These are phyloP conservation scores for Coemansia pectinata DNA, from an alignment of 192 early-diverging fungal species.

Conservation along the genomic window DNA sequence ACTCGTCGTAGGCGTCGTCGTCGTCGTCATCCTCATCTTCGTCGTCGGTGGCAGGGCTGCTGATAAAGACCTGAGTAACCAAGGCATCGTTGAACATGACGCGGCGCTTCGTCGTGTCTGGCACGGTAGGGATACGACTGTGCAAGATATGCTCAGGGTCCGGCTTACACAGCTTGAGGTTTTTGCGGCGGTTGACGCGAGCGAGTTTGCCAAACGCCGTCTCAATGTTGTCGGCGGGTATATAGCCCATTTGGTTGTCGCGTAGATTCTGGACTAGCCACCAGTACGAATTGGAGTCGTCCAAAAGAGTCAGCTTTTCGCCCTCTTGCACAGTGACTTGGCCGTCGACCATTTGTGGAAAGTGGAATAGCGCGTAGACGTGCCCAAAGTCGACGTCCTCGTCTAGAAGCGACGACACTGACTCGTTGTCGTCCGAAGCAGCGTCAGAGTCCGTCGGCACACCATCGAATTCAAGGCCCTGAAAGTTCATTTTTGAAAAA, in stretches of 20 bases:
- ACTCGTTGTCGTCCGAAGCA: slow-evolving; percentile 39
- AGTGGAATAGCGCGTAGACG: slow-evolving; percentile 75
- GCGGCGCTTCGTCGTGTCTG: slow-evolving; percentile 26
- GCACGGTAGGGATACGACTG: slow-evolving; percentile 20
- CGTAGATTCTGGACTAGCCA: slow-evolving; percentile 62
- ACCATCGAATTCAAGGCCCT: slow-evolving; percentile 51
- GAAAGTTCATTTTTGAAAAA: slow-evolving; percentile 37
- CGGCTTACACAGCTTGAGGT: slow-evolving; percentile 57
- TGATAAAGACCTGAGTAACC: slow-evolving; percentile 45
- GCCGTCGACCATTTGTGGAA: slow-evolving; percentile 75
- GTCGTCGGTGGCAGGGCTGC: slow-evolving; percentile 25
- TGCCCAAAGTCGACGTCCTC: slow-evolving; percentile 62
- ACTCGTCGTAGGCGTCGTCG: slow-evolving; percentile 32
- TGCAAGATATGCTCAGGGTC: slow-evolving; percentile 42
- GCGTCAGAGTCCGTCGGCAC: slow-evolving; percentile 42
- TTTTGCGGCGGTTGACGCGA: slow-evolving; percentile 65
- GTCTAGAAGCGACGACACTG: slow-evolving; percentile 38
- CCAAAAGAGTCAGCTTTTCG: slow-evolving; percentile 70
- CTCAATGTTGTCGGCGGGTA: slow-evolving; percentile 72
- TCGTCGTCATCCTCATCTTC: slow-evolving; percentile 45
- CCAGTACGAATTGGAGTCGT: slow-evolving; percentile 81
- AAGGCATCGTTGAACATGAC: slow-evolving; percentile 41
- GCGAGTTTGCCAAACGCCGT: slow-evolving; percentile 67
- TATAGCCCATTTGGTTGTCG: slow-evolving; percentile 71
- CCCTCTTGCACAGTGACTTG: slow-evolving; percentile 72